Base-by-base conservation (phyloP, 345 rosid species). In the Populus simonii region DNA sequence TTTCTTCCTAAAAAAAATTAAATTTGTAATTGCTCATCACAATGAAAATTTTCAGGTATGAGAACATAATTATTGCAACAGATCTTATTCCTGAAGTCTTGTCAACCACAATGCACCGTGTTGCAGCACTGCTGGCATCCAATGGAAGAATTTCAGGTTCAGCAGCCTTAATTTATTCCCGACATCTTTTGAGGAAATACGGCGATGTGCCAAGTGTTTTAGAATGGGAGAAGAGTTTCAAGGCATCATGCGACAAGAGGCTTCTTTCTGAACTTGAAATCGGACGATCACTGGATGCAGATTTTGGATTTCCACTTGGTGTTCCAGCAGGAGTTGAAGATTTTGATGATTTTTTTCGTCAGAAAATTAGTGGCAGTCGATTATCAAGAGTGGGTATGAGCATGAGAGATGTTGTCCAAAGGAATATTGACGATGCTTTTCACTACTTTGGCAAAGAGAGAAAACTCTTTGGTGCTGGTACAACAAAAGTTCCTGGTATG, bases 71-170 rank as follows among this genome's bases (percentile, higher is more conserved):
- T 81, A 78, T 89, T 86, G 92, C 98, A 39, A 85, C 88, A 61
- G 94, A 96, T 90, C 93, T 92, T 83, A 84, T 96, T 78, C 97
- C 97, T 70, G 96, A 91, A 84, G 90, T 92, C 81, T 84, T 96
- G 90, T 85, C 92, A 12, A 87, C 92, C 76, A 82, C 85, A 78
- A 86, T 88, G 89, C 80, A 87, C 62, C 90, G 92, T 73, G 90
- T 88, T 83, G 89, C 86, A 39, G 81, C 91, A 66, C 81, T 90
- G 73, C 80, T 91, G 80, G 75, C 92, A 62, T 88, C 93, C 57
- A 90, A 82, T 74, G 97, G 91, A 79, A 89, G 93, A 84, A 72
- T 90, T 84, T 89, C 92, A 66, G 87, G 88, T 80, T 90, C 94
- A 65, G 85, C 90, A 41, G 84, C 93, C 77, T 87, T 92, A 66